Percentiles rank a stretch among this genome's conserved stretches.
Conservation (phyloP, 257 asterid species). For the Phtheirospermum japonicum region DNA sequence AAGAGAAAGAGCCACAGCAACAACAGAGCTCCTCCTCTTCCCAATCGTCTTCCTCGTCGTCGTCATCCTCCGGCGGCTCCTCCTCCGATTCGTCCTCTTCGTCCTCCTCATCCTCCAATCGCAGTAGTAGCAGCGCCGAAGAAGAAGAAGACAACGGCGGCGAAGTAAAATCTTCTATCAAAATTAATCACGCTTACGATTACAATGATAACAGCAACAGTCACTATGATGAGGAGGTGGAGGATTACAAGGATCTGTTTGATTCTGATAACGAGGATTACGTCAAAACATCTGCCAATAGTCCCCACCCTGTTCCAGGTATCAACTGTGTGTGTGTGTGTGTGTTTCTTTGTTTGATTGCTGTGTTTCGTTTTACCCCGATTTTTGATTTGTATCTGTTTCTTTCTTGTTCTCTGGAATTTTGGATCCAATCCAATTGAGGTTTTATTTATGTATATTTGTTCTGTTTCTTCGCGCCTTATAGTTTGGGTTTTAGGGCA, state of each 20-base stretch:
- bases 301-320: constrained; percentile 82
- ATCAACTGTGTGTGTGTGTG: constrained; percentile 10
- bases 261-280: constrained; percentile 91
- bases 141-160: constrained; percentile 43
- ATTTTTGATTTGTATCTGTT: not conserved
- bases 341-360: constrained; percentile 3
- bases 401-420: not conserved
- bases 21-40: constrained; percentile 50
- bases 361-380: not conserved
- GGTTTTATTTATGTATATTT: not conserved
- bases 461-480: not conserved
- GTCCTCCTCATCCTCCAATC: constrained; percentile 54
- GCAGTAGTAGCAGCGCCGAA: constrained; percentile 40
- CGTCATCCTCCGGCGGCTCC: constrained; percentile 46
- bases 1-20: constrained; percentile 33
- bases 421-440: constrained; percentile 8
- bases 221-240: constrained; percentile 36
- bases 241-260: constrained; percentile 78
- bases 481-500: constrained; percentile 11
- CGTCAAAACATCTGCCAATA: constrained; percentile 57
- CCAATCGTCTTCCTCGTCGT: constrained; percentile 49
- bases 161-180: constrained; percentile 49
- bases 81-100: constrained; percentile 57
- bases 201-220: constrained; percentile 23
- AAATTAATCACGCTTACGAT: constrained; percentile 25